Conservation (phyloP, 169 alveolate genomes). For the Plasmodium gaboni region DNA sequence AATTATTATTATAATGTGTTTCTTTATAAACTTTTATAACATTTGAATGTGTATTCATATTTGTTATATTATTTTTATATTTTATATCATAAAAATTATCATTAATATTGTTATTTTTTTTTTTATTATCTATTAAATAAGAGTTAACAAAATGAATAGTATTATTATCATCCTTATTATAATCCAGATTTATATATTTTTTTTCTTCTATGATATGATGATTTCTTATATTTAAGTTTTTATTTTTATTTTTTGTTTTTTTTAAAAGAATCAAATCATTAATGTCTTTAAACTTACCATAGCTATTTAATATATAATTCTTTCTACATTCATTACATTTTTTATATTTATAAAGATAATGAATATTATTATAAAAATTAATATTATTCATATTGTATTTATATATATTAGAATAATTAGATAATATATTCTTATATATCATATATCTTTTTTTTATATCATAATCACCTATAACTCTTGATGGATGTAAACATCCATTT, state of each 20-base stretch:
- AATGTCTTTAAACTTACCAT: conserved; percentile 40
- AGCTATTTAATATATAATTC: conserved; percentile 39
- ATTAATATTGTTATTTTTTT: not conserved
- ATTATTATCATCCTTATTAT: not conserved
- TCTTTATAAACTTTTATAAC: conserved; percentile 31
- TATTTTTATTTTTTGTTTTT: not conserved
- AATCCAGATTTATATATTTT: not conserved
- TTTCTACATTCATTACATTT: conserved; percentile 24
- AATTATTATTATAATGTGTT: not conserved
- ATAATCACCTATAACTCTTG: conserved; percentile 71
- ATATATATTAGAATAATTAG: conserved; percentile 51
- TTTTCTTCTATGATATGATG: no score
- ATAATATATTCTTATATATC: not conserved
- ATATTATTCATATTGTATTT: conserved; percentile 62
- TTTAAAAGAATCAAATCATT: conserved; percentile 21
- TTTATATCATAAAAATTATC: not conserved
- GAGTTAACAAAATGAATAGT: not conserved
- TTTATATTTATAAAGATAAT: conserved; percentile 29
- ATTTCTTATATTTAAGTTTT: not conserved
- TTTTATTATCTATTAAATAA: not conserved
- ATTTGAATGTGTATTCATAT: no score
- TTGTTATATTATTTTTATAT: no score
- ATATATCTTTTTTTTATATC: conserved; percentile 40
- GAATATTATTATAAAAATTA: conserved; percentile 39
- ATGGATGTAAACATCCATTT: conserved; percentile 66